Conservation (phyloP, 305 asterid species). For the Striga hermonthica region DNA sequence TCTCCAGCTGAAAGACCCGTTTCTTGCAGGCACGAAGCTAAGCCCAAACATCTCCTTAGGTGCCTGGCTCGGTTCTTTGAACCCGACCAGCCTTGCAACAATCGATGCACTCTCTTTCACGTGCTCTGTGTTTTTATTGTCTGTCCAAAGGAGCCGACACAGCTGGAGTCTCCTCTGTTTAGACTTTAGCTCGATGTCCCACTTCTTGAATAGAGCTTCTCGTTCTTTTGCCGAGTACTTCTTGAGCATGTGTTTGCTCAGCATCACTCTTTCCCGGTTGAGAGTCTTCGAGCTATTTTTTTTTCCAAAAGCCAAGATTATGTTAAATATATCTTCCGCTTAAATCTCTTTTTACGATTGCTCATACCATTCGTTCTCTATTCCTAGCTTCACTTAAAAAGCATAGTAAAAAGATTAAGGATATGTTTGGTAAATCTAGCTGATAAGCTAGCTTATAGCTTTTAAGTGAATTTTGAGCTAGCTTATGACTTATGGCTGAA, state of each 20-base stretch:
- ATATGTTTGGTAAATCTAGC: too few relatives aligned
- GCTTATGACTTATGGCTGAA: too few relatives aligned
- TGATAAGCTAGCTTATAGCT: too few relatives aligned
- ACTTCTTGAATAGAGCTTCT: conserved; percentile 52
- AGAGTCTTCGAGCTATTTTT: conserved; percentile 42
- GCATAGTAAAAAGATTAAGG: too few relatives aligned
- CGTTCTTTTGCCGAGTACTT: conserved; percentile 63
- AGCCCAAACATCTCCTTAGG: conserved; percentile 84
- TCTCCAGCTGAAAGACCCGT: conserved; percentile 60
- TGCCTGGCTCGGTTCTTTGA: conserved; percentile 50
- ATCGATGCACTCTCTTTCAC: conserved; percentile 66
- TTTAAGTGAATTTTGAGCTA: too few relatives aligned
- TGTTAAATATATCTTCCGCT: too few relatives aligned
- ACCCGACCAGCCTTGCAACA: conserved; percentile 71
- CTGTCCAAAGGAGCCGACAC: conserved; percentile 58
- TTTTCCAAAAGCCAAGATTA: conserved; percentile 9
- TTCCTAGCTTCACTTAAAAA: too few relatives aligned
- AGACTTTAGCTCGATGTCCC: conserved; percentile 70
- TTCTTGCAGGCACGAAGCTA: conserved; percentile 49
- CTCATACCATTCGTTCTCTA: too few relatives aligned
- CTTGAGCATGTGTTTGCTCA: conserved; percentile 62
- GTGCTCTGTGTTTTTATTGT: conserved; percentile 58
- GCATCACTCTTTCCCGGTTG: conserved; percentile 65
- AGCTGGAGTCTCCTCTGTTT: conserved; percentile 76
- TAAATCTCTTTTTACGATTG: too few relatives aligned